Evolutionary conservation across 2,329 filamentous ascomycete genomes (phyloP).

Genomic region (Cephalotrichum gorgonifer): DNA sequence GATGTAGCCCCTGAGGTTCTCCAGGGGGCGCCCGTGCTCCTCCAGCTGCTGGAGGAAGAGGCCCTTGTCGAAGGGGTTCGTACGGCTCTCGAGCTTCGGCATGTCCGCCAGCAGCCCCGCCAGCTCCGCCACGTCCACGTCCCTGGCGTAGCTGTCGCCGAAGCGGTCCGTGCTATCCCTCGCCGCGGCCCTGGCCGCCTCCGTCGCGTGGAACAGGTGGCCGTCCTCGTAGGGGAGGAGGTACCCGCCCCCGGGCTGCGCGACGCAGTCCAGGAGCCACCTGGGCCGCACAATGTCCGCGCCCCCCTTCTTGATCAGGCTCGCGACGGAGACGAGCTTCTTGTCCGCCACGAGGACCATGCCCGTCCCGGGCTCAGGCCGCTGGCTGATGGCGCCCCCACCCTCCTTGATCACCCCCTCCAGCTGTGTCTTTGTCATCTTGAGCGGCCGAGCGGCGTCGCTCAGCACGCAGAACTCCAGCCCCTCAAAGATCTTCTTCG

Average conservation of each 20-base stretch:
- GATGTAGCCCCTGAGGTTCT: slow-evolving; percentile 37
- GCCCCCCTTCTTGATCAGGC: slow-evolving; percentile 61
- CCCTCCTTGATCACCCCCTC: slow-evolving; percentile 75
- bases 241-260: slow-evolving; percentile 43
- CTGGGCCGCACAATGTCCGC: slow-evolving; percentile 65
- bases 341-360: slow-evolving; percentile 75
- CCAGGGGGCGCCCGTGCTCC: slow-evolving; percentile 42
- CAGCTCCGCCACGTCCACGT: slow-evolving; percentile 56
- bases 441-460: slow-evolving; percentile 58
- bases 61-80: slow-evolving; percentile 27
- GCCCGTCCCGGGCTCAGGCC: slow-evolving; percentile 43
- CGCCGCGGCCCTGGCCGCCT: slow-evolving; percentile 42
- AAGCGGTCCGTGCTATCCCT: slow-evolving; percentile 60
- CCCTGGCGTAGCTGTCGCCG: slow-evolving; percentile 73
- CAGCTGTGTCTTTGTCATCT: slow-evolving; percentile 67
- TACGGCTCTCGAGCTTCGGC: slow-evolving; percentile 31
- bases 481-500: slow-evolving; percentile 60
- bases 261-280: slow-evolving; percentile 79
- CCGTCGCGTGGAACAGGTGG: slow-evolving; percentile 64
- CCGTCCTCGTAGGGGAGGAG: slow-evolving; percentile 51
- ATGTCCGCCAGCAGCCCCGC: slow-evolving; percentile 36
- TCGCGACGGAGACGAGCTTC: slow-evolving; percentile 70
- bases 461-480: slow-evolving; percentile 77
- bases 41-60: slow-evolving; percentile 45
- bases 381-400: slow-evolving; percentile 71